phyloP scores from a whole-genome alignment of 805 yeast species.

The Candida yuanshanica region DNA sequence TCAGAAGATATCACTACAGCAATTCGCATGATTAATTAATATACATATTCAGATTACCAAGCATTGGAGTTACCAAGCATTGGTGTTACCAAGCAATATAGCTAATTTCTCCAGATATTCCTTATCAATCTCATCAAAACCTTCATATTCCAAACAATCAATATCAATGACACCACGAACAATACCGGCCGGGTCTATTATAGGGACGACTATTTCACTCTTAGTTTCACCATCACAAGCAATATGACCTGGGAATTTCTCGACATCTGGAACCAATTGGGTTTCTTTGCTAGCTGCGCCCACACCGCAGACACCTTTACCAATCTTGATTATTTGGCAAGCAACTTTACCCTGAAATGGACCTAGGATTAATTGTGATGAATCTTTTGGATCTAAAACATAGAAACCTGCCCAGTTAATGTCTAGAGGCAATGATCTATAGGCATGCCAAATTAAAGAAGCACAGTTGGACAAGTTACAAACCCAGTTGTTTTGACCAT shows the following conservation, averaged over 20 bases:
- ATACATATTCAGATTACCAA: not conserved
- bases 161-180: conserved; percentile 79
- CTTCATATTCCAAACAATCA: conserved; percentile 62
- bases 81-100: conserved; percentile 41
- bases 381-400: conserved; percentile 32
- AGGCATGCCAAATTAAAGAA: conserved; percentile 84
- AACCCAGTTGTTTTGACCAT: conserved; percentile 75
- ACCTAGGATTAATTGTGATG: conserved; percentile 59
- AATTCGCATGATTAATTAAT: too few relatives aligned
- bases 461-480: conserved; percentile 84
- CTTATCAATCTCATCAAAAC: conserved; percentile 64
- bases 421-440: conserved; percentile 47
- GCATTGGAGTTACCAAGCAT: conserved; percentile 44
- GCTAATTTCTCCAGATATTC: conserved; percentile 57
- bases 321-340: conserved; percentile 74
- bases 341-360: conserved; percentile 98
- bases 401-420: conserved; percentile 97
- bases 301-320: conserved; percentile 88
- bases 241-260: conserved; percentile 82
- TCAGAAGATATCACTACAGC: too few relatives aligned
- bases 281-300: conserved; percentile 59
- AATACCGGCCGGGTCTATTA: conserved; percentile 36
- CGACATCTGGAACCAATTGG: conserved; percentile 75
- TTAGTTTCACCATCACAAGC: conserved; percentile 96
- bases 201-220: conserved; percentile 91